A percentile compares a stretch with the other conserved stretches of the same genome.
These are phyloP conservation scores for Trichoderma lentiforme DNA, from an alignment of 2,329 filamentous ascomycete genomes.

Conservation along the genomic window DNA sequence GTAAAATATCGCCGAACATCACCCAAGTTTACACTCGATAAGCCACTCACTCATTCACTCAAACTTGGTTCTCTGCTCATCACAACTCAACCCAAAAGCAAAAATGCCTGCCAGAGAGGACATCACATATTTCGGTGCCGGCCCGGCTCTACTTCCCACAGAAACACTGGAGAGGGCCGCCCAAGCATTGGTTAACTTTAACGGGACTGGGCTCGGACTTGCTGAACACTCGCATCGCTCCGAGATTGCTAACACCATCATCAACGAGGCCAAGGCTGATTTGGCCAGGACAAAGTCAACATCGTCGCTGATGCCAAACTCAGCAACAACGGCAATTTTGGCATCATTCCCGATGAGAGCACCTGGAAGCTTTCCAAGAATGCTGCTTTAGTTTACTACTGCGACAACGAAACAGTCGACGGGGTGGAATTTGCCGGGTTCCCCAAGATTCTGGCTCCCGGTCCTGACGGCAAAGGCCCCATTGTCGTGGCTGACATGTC, in stretches of 20 bases:
- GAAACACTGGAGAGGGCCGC: slow-evolving; percentile 74
- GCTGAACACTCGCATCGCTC: slow-evolving; percentile 91
- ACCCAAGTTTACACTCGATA: background rate
- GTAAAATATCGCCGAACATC: background rate
- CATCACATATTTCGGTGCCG: slow-evolving; percentile 84
- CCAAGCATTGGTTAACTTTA: slow-evolving; percentile 74
- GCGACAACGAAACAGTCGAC: slow-evolving; percentile 92
- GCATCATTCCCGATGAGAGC: slow-evolving; percentile 72
- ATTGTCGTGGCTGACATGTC: slow-evolving; percentile 91
- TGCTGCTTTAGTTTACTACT: slow-evolving; percentile 78
- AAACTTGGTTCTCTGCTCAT: background rate
- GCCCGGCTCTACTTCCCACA: slow-evolving; percentile 82
- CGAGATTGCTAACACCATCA: slow-evolving; percentile 70
- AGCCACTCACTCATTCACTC: background rate
- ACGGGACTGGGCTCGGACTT: slow-evolving; percentile 67
- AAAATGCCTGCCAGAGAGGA: slow-evolving; percentile 69
- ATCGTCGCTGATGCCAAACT: slow-evolving; percentile 67
- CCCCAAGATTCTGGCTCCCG: slow-evolving; percentile 60
- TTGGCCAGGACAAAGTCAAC: slow-evolving; percentile 78
- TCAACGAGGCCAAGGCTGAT: slow-evolving; percentile 73
- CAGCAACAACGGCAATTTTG: slow-evolving; percentile 74
- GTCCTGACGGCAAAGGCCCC: slow-evolving; percentile 59
- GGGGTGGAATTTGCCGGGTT: slow-evolving; percentile 83
- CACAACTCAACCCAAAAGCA: background rate
- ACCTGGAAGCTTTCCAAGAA: slow-evolving; percentile 71